These are phyloP conservation scores for Lodderomyces theae DNA, from an alignment of 1,139 yeast genomes.

Conservation along the genomic window DNA sequence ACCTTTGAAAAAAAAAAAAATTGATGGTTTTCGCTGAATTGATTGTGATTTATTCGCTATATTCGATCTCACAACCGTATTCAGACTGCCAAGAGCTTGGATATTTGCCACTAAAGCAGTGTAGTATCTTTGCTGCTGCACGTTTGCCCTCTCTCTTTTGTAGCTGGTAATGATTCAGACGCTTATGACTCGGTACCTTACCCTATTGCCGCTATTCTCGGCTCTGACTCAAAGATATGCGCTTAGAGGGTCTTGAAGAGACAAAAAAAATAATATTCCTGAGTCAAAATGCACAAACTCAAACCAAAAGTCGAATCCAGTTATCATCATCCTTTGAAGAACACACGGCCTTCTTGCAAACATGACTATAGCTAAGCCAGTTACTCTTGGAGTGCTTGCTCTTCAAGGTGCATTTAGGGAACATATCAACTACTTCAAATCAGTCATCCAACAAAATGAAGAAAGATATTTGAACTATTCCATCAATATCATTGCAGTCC, in stretches of 20 bases:
- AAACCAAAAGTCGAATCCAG: neutral
- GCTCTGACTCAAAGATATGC: neutral
- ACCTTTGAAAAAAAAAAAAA: too few species aligned
- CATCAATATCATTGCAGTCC: conserved; percentile 47
- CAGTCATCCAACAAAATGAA: conserved; percentile 28
- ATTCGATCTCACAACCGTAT: too few species aligned
- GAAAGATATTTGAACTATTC: conserved; percentile 17
- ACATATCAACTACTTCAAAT: conserved; percentile 55
- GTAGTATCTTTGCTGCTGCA: too few species aligned
- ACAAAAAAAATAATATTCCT: neutral
- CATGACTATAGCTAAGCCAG: conserved; percentile 17
- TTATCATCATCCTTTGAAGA: neutral
- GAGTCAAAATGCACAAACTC: neutral
- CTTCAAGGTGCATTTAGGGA: conserved; percentile 80
- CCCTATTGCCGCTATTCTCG: neutral
- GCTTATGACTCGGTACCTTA: too few species aligned
- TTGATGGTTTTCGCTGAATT: too few species aligned
- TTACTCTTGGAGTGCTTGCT: conserved; percentile 66
- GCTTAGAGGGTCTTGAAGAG: neutral
- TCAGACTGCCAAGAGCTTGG: too few species aligned
- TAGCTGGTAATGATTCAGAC: too few species aligned
- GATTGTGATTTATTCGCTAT: too few species aligned
- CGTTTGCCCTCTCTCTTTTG: too few species aligned
- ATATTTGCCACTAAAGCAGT: too few species aligned
- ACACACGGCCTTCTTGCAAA: too few species aligned